Evolutionary conservation across 2,329 filamentous ascomycete genomes (phyloP).

Genomic region (Microcyclosporella mali): DNA sequence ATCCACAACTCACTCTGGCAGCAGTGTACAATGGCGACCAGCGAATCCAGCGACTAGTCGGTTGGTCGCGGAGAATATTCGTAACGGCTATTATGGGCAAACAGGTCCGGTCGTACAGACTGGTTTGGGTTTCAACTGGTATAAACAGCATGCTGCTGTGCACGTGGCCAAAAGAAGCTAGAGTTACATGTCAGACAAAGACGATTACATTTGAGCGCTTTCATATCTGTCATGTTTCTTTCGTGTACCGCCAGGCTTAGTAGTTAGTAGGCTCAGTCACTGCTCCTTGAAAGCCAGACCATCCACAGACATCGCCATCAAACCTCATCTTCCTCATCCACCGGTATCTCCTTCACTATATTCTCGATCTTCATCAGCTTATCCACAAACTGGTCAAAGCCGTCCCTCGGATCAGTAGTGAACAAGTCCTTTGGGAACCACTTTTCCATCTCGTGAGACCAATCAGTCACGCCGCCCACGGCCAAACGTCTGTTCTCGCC

Average conservation of each 20-base stretch:
- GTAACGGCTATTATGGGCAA: not conserved
- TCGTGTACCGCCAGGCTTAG: no score
- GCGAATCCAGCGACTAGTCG: not conserved
- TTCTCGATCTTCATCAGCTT: conserved; percentile 24
- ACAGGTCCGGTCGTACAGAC: not conserved
- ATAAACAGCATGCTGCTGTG: no score
- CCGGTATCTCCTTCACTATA: conserved; percentile 3
- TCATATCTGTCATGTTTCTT: no score
- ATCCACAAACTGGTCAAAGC: conserved; percentile 25
- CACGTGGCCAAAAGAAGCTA: no score
- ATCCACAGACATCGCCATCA: no score
- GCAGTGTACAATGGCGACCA: conserved; percentile 7
- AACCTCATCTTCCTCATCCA: not conserved
- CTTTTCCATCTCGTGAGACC: conserved; percentile 22
- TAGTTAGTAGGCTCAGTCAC: no score
- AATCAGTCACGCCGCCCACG: conserved; percentile 24
- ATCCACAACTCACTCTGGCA: conserved; percentile 2
- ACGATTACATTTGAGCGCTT: no score
- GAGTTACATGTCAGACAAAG: no score
- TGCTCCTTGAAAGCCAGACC: no score
- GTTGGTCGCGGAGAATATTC: not conserved
- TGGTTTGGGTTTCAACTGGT: no score
- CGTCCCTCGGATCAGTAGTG: conserved; percentile 15
- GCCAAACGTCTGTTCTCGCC: conserved; percentile 24
- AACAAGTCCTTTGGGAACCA: conserved; percentile 28